Conservation (phyloP, 352 stramenopile genomes). For the Phytophthora citrophthora region DNA sequence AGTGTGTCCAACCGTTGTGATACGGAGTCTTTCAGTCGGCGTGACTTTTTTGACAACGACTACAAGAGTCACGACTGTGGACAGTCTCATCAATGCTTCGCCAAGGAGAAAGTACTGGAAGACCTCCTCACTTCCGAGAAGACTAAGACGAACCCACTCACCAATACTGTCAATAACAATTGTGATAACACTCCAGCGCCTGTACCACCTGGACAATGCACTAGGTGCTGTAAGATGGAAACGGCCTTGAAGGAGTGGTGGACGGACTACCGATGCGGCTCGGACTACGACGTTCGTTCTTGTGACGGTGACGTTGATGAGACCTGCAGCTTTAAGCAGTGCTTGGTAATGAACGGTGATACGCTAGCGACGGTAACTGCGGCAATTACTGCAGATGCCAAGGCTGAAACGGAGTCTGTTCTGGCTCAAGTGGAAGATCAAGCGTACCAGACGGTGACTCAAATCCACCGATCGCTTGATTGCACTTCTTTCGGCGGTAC, state of each 20-base stretch:
- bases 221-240: conserved; percentile 53
- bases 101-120: conserved; percentile 19
- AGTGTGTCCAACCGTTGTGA: too few species aligned
- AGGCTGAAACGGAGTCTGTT: conserved; percentile 41
- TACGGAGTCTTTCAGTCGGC: too few species aligned
- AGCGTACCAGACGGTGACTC: conserved; percentile 55
- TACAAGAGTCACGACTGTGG: conserved; percentile 24
- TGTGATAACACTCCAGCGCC: conserved; percentile 41
- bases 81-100: conserved; percentile 43
- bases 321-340: conserved; percentile 58
- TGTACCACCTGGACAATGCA: conserved; percentile 44
- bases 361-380: conserved; percentile 47
- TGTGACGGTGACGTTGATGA: conserved; percentile 45
- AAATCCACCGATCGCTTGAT: conserved; percentile 67
- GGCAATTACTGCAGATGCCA: conserved; percentile 36
- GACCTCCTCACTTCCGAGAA: conserved; percentile 30
- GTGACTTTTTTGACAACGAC: conserved; percentile 43
- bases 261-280: conserved; percentile 69
- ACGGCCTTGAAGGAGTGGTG: conserved; percentile 62
- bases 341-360: conserved; percentile 57
- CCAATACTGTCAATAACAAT: not conserved
- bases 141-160: conserved; percentile 48
- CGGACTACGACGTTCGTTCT: conserved; percentile 45
- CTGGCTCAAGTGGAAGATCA: conserved; percentile 40
- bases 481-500: conserved; percentile 50